Evolutionary conservation across 176 grass and related monocot species (phyloP).

Genomic region (Avena eriantha): DNA sequence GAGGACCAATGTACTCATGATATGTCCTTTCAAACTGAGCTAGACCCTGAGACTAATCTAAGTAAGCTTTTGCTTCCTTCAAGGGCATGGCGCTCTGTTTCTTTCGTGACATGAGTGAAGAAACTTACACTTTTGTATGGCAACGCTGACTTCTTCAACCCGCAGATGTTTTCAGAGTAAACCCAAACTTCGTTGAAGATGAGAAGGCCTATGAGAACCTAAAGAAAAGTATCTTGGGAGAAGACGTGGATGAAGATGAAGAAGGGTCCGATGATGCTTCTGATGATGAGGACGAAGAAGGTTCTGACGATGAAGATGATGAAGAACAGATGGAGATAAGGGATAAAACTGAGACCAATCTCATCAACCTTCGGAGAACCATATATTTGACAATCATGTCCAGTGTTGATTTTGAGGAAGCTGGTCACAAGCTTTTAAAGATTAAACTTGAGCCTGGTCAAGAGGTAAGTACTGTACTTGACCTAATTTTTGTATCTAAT

Average conservation of each 20-base stretch:
- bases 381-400: constrained; percentile 99
- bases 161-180: constrained; percentile 92
- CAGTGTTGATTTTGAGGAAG: constrained; percentile 99
- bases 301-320: constrained; percentile 78
- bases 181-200: constrained; percentile 80
- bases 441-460: constrained; percentile 98
- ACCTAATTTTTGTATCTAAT: background rate
- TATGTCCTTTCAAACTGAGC: constrained; percentile 82
- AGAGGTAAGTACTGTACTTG: constrained; percentile 63
- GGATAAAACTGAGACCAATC: constrained; percentile 92
- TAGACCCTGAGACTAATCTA: constrained; percentile 88
- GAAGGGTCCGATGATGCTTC: constrained; percentile 70
- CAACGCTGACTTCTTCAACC: constrained; percentile 40
- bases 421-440: constrained; percentile 96
- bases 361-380: constrained; percentile 88
- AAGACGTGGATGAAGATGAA: constrained; percentile 75
- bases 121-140: constrained; percentile 15
- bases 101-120: constrained; percentile 25
- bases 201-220: constrained; percentile 92
- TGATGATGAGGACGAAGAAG: constrained; percentile 74
- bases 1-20: constrained; percentile 96
- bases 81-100: constrained; percentile 13
- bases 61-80: constrained; percentile 54
- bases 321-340: constrained; percentile 92
- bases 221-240: constrained; percentile 81